phyloP scores from a whole-genome alignment of 108 stramenopile species.

The Aurantiochytrium sp. region DNA sequence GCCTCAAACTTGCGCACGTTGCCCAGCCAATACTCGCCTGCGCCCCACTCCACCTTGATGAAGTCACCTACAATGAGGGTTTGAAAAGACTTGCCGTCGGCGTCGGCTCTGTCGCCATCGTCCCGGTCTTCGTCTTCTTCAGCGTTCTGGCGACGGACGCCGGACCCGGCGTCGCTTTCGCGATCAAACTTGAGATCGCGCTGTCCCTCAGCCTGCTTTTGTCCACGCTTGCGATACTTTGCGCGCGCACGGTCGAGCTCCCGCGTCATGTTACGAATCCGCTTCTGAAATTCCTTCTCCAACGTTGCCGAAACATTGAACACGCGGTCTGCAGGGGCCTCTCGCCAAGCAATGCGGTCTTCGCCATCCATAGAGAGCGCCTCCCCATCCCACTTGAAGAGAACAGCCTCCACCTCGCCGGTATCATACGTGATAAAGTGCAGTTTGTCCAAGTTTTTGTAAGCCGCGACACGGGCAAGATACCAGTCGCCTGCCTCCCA shows the following conservation, averaged over 20 bases:
- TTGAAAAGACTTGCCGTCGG: background rate
- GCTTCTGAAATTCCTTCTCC: background rate
- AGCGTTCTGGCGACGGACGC: background rate
- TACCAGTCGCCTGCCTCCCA: constrained; percentile 11
- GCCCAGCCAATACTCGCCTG: background rate
- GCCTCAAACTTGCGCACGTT: background rate
- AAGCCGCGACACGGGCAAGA: background rate
- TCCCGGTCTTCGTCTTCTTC: background rate
- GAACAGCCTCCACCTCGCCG: background rate
- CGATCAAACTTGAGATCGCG: no score
- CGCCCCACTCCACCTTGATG: background rate
- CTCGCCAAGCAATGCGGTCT: background rate
- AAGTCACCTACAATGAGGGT: background rate
- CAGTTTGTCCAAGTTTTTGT: background rate
- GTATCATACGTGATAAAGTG: background rate
- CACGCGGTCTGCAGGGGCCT: background rate
- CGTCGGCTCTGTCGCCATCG: background rate
- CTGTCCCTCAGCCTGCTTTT: background rate
- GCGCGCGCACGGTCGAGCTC: background rate
- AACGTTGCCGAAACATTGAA: background rate
- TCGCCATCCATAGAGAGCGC: background rate
- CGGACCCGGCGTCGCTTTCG: background rate
- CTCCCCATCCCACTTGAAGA: background rate
- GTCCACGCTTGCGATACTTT: background rate
- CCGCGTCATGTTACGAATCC: background rate